These are phyloP conservation scores for Boletus subparvulus DNA, from an alignment of 768 basidiomycete genomes.

Conservation along the genomic window DNA sequence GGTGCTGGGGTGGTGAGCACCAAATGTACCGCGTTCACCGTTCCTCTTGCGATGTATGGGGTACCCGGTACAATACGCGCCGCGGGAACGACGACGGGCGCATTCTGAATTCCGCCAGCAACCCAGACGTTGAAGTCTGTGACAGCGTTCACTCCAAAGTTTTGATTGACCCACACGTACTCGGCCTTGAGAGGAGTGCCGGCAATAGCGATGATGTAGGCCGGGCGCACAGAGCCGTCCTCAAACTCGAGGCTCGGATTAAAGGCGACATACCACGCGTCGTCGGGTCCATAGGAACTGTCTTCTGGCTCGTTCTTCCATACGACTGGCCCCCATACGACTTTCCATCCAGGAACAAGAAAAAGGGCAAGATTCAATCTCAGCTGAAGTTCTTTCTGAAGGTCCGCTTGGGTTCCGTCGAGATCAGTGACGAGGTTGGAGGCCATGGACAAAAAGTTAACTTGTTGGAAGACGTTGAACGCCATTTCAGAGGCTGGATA, in stretches of 20 bases:
- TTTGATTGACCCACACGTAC: neutral
- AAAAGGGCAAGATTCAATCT: neutral
- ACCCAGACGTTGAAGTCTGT: constrained; percentile 12
- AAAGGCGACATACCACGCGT: constrained; percentile 17
- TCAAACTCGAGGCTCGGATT: constrained; percentile 8
- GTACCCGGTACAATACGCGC: neutral
- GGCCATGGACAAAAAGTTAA: constrained; percentile 7
- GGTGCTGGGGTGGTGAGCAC: constrained; percentile 2
- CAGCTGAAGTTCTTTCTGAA: neutral
- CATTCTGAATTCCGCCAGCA: neutral
- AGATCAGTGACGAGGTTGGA: neutral
- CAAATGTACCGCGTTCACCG: neutral
- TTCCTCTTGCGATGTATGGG: constrained; percentile 5
- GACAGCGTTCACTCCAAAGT: constrained; percentile 7
- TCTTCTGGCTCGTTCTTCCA: constrained; percentile 13
- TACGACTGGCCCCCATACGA: constrained; percentile 15
- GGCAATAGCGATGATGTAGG: constrained; percentile 14
- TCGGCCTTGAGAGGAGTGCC: neutral
- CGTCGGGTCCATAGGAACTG: constrained; percentile 1
- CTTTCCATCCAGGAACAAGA: neutral
- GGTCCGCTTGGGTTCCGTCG: neutral
- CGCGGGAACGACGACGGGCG: neutral
- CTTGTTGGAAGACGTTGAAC: constrained; percentile 17
- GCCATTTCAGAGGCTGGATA: constrained; percentile 5
- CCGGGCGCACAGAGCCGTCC: constrained; percentile 4